Percentiles rank a stretch among this genome's conserved stretches.
These are phyloP conservation scores for Ustilago cynodontis DNA, from an alignment of 1,284 basidiomycete genomes.

Conservation along the genomic window DNA sequence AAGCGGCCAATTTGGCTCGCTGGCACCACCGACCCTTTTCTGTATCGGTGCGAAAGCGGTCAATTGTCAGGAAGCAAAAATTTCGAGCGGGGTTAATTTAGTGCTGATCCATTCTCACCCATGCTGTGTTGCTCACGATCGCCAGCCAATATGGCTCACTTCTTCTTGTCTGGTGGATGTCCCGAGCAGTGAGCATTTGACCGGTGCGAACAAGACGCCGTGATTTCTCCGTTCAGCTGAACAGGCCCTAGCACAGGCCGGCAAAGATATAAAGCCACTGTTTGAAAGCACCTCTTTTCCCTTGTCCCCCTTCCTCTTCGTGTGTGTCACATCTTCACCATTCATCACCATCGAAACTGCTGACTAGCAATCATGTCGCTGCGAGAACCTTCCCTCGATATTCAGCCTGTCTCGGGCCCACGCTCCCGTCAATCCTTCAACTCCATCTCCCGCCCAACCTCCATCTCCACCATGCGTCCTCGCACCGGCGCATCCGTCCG, in stretches of 20 bases:
- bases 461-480: conserved; percentile 13
- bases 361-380: conserved; percentile 15
- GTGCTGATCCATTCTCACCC: background rate
- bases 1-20: background rate
- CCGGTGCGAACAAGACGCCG: background rate
- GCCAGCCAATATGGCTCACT: background rate
- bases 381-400: conserved; percentile 9
- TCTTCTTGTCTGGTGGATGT: background rate
- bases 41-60: background rate
- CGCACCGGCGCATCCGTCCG: conserved; percentile 16
- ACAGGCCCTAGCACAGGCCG: background rate
- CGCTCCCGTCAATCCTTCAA: conserved; percentile 16
- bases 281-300: background rate
- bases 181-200: background rate
- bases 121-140: background rate
- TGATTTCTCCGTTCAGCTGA: background rate
- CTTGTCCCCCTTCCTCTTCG: background rate
- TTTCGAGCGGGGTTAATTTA: conserved; percentile 1
- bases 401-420: background rate
- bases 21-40: background rate
- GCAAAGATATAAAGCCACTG: background rate
- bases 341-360: background rate
- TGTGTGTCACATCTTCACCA: background rate
- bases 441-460: conserved; percentile 1
- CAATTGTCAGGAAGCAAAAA: background rate